Percentiles rank a stretch among this genome's conserved stretches.
Conservation (phyloP, 495 filamentous ascomycete genomes). For the Amniculicola lignicola region DNA sequence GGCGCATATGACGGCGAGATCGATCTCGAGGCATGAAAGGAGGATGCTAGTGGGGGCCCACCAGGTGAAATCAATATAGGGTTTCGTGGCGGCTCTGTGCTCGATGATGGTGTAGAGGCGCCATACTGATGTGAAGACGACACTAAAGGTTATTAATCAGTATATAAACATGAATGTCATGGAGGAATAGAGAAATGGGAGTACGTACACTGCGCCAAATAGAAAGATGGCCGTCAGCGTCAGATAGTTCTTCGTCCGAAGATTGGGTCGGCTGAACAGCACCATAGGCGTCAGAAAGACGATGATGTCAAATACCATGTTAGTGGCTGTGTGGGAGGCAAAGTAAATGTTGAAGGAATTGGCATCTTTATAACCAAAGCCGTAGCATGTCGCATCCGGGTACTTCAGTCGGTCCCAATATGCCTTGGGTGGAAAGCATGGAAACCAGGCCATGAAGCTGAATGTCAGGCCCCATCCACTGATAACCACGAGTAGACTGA, state of each 20-base stretch:
- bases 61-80: conserved; percentile 26
- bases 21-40: conserved; percentile 26
- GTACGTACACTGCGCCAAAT: conserved; percentile 22
- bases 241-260: conserved; percentile 13
- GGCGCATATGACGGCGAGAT: conserved; percentile 27
- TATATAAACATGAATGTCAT: not conserved
- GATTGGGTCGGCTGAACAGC: conserved; percentile 9
- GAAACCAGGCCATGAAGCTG: conserved; percentile 17
- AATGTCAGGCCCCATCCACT: conserved; percentile 24
- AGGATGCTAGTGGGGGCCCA: conserved; percentile 20
- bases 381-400: conserved; percentile 13
- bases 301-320: conserved; percentile 24
- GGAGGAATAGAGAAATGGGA: not conserved
- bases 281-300: conserved; percentile 21
- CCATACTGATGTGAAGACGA: conserved; percentile 13
- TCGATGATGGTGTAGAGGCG: conserved; percentile 26
- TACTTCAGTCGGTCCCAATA: conserved; percentile 8
- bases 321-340: conserved; percentile 13
- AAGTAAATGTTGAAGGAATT: conserved; percentile 5
- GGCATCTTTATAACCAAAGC: conserved; percentile 11
- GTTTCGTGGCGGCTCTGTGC: conserved; percentile 18
- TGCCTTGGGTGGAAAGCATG: conserved; percentile 15
- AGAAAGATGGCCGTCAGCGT: conserved; percentile 21
- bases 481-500: conserved; percentile 13
- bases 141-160: conserved; percentile 5